Evolutionary conservation across 305 asterid species (phyloP).

Genomic region (Solanum hybrid): DNA sequence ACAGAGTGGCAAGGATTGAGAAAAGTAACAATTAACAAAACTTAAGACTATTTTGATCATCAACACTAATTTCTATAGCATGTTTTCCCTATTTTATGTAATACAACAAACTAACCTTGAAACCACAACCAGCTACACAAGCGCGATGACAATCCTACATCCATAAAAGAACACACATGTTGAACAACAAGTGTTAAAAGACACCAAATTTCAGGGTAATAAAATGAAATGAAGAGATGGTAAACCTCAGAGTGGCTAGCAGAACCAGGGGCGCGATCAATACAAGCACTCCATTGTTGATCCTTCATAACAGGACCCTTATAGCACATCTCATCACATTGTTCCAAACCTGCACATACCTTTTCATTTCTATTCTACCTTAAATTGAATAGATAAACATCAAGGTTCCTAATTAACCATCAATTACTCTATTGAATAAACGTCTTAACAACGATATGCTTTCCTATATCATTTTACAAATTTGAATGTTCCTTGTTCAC

Average conservation of each 20-base stretch:
- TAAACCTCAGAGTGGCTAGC: slow-evolving; percentile 58
- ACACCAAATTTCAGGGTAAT: background rate
- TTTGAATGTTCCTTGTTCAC: background rate
- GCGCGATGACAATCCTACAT: slow-evolving; percentile 73
- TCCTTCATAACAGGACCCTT: slow-evolving; percentile 84
- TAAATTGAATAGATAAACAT: background rate
- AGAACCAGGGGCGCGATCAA: slow-evolving; percentile 85
- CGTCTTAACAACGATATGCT: background rate
- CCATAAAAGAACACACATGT: slow-evolving; percentile 1
- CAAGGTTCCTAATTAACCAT: background rate
- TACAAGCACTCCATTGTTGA: slow-evolving; percentile 70
- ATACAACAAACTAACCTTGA: slow-evolving; percentile 41
- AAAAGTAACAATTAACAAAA: background rate
- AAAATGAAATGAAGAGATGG: background rate
- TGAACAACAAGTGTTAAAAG: background rate
- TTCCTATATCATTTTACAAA: background rate
- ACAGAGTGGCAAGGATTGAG: background rate
- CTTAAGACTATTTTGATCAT: background rate
- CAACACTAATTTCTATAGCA: too few species aligned
- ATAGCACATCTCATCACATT: slow-evolving; percentile 73
- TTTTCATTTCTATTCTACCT: background rate
- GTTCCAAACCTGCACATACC: slow-evolving; percentile 40
- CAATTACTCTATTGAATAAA: background rate
- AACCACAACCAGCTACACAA: slow-evolving; percentile 70
- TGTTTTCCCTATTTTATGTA: too few species aligned